Evolutionary conservation across 2,329 filamentous ascomycete genomes (phyloP).

Genomic region (Hypoxylon sp.): DNA sequence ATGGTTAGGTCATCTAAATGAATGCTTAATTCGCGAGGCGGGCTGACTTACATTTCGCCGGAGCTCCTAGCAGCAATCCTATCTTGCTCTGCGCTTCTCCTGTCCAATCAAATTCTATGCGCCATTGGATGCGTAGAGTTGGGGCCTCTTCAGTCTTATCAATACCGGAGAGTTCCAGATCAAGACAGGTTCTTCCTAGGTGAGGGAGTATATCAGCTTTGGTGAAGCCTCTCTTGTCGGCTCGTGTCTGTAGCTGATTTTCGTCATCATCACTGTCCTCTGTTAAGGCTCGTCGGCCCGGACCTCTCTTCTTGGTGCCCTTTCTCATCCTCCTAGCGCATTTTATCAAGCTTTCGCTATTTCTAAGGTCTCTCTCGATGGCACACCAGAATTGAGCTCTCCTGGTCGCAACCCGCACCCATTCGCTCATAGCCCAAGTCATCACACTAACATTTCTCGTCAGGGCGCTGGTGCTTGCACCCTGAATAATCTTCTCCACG

Average conservation of each 20-base stretch:
- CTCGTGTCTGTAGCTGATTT: conserved; percentile 36
- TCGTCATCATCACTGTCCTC: conserved; percentile 41
- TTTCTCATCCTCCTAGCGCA: conserved; percentile 54
- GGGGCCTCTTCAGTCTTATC: conserved; percentile 56
- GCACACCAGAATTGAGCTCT: conserved; percentile 75
- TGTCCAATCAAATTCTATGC: conserved; percentile 78
- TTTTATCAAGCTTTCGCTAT: conserved; percentile 52
- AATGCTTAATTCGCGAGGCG: not conserved
- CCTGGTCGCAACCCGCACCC: conserved; percentile 72
- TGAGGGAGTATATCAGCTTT: conserved; percentile 67
- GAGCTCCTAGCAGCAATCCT: conserved; percentile 68
- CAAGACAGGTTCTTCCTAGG: conserved; percentile 66
- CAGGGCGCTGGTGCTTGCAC: conserved; percentile 61
- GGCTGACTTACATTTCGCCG: conserved; percentile 72
- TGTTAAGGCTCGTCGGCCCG: conserved; percentile 42
- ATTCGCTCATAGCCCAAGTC: conserved; percentile 78
- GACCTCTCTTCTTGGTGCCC: conserved; percentile 45
- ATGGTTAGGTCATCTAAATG: conserved; percentile 1
- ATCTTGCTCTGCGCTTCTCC: conserved; percentile 76
- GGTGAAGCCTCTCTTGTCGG: conserved; percentile 44
- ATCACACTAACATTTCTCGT: conserved; percentile 71
- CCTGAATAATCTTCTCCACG: conserved; percentile 60
- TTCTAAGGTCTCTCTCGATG: conserved; percentile 65
- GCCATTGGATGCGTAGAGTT: conserved; percentile 71
- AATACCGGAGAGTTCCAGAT: conserved; percentile 59